Percentiles rank a stretch among this genome's conserved stretches.
Conservation (phyloP, 2,329 filamentous ascomycete genomes). For the Colletotrichum filicis region DNA sequence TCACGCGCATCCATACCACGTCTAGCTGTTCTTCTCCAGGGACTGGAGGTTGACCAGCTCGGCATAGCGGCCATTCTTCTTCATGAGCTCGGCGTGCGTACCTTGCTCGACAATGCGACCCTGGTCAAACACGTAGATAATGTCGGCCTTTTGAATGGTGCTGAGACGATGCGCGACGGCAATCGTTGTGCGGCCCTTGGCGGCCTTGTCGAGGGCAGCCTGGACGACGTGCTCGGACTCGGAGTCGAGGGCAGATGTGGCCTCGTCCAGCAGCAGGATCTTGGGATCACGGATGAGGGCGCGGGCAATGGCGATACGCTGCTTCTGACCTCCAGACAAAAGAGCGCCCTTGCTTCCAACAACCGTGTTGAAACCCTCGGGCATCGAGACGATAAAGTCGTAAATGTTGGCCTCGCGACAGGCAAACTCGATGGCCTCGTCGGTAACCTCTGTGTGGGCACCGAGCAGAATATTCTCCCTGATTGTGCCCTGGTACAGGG, state of each 20-base stretch:
- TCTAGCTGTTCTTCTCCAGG: slow-evolving; percentile 67
- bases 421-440: slow-evolving; percentile 79
- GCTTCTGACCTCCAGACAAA: slow-evolving; percentile 91
- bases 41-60: slow-evolving; percentile 86
- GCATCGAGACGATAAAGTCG: slow-evolving; percentile 88
- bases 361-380: slow-evolving; percentile 85
- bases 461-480: slow-evolving; percentile 90
- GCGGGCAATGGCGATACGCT: slow-evolving; percentile 92
- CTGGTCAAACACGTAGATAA: slow-evolving; percentile 97
- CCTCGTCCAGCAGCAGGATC: slow-evolving; percentile 85
- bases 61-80: slow-evolving; percentile 76
- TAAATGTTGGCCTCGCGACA: slow-evolving; percentile 94
- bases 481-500: slow-evolving; percentile 92
- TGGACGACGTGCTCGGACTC: slow-evolving; percentile 85
- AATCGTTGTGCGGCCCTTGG: slow-evolving; percentile 88
- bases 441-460: slow-evolving; percentile 72
- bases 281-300: slow-evolving; percentile 92
- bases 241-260: slow-evolving; percentile 80
- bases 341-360: slow-evolving; percentile 90
- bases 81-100: slow-evolving; percentile 79
- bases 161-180: slow-evolving; percentile 92
- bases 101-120: slow-evolving; percentile 88
- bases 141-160: slow-evolving; percentile 93
- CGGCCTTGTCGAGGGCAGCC: slow-evolving; percentile 82
- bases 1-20: background rate